Evolutionary conservation across 306 rosid genomes (phyloP).

Genomic region (Rosa persica): DNA sequence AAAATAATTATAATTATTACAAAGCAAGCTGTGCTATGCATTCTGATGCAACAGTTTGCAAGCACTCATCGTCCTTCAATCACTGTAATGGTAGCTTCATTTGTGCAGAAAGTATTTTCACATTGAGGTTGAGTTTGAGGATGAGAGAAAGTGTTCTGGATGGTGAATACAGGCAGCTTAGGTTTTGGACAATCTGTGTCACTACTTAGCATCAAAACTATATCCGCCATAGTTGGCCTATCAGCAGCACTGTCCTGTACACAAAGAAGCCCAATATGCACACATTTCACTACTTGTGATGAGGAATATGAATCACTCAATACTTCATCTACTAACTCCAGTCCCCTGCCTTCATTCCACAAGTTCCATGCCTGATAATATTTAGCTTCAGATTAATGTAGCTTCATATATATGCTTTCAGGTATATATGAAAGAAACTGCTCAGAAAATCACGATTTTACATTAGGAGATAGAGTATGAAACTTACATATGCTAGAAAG

Average conservation of each 20-base stretch:
- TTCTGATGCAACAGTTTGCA: too few species aligned
- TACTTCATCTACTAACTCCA: conserved; percentile 12
- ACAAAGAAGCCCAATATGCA: conserved; percentile 28
- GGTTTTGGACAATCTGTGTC: conserved; percentile 6
- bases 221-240: conserved; percentile 21
- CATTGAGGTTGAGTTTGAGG: background rate
- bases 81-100: conserved; percentile 7
- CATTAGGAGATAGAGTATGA: background rate
- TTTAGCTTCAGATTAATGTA: background rate
- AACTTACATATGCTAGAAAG: conserved; percentile 32
- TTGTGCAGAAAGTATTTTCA: background rate
- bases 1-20: too few species aligned
- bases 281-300: conserved; percentile 15
- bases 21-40: too few species aligned
- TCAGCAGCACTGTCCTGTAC: conserved; percentile 21
- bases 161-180: background rate
- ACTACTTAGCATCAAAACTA: conserved; percentile 9
- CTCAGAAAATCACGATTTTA: background rate
- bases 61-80: conserved; percentile 4
- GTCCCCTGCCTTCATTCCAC: conserved; percentile 17
- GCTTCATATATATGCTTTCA: too few species aligned
- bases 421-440: background rate
- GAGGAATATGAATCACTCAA: background rate
- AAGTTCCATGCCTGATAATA: conserved; percentile 13
- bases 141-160: background rate